Evolutionary conservation across 345 rosid genomes (phyloP).

Genomic region (Camelina laxa): DNA sequence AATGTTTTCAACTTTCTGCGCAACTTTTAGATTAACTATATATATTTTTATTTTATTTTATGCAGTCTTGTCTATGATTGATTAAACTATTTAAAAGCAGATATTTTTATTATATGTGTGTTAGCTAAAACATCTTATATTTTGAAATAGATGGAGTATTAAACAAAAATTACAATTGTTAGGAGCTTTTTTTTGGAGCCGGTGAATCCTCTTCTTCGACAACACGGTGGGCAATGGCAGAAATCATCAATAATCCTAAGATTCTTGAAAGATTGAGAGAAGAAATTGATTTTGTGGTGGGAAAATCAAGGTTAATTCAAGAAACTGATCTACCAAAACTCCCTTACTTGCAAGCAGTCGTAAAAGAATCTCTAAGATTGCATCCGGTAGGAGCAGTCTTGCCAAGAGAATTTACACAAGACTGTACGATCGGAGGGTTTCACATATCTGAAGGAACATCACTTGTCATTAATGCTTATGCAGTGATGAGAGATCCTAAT

Average conservation of each 20-base stretch:
- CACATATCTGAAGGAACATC: background rate
- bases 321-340: background rate
- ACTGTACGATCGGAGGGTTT: background rate
- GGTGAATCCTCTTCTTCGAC: background rate
- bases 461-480: constrained; percentile 1
- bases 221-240: background rate
- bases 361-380: background rate
- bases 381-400: background rate
- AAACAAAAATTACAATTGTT: background rate
- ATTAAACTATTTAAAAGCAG: no score
- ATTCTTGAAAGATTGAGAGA: background rate
- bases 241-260: background rate
- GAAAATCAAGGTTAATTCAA: background rate
- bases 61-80: no score
- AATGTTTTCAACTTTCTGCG: no score
- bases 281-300: background rate
- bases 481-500: background rate
- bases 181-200: constrained; percentile 3
- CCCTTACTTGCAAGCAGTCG: background rate
- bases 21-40: no score
- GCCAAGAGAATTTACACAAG: background rate
- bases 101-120: no score
- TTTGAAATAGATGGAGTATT: no score
- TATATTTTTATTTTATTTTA: no score
- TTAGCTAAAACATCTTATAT: no score